A percentile compares a stretch with the other conserved stretches of the same genome.
phyloP scores from a whole-genome alignment of 164 flowering plant species.

The Chimonanthus salicifolius region DNA sequence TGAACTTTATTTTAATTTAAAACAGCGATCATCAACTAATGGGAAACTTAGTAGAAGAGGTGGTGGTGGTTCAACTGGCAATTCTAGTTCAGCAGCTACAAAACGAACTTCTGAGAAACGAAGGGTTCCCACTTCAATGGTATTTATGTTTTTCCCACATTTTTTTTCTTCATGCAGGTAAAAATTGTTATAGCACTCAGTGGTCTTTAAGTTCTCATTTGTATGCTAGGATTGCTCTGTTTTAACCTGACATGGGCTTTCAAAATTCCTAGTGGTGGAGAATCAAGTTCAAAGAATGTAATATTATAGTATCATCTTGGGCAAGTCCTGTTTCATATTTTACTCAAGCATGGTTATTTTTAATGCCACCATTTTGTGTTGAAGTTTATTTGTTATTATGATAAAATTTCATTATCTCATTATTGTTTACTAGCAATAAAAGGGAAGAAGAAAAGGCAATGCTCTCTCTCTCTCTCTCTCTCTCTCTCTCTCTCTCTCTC shows the following conservation, averaged over 20 bases:
- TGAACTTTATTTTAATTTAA: conserved; percentile 3
- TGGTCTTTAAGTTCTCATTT: neutral
- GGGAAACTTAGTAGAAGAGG: conserved; percentile 59
- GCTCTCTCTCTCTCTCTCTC: no score
- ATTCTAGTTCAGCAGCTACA: conserved; percentile 40
- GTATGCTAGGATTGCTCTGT: neutral
- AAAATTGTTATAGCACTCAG: neutral
- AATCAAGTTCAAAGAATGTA: neutral
- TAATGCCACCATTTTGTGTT: neutral
- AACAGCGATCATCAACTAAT: conserved; percentile 53
- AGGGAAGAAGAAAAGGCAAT: neutral
- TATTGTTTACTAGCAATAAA: no score
- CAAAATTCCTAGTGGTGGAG: neutral
- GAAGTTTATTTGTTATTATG: neutral
- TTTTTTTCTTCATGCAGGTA: neutral
- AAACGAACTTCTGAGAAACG: conserved; percentile 67
- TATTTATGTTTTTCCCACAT: conserved; percentile 18
- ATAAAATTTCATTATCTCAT: no score
- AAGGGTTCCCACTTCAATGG: conserved; percentile 54
- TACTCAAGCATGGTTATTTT: neutral
- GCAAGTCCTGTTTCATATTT: neutral
- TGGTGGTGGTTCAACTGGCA: conserved; percentile 36
- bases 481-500: no score
- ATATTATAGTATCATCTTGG: neutral
- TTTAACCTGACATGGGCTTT: neutral